These are phyloP conservation scores for Emydomyces testavorans DNA, from an alignment of 2,329 filamentous ascomycete species.

Conservation along the genomic window DNA sequence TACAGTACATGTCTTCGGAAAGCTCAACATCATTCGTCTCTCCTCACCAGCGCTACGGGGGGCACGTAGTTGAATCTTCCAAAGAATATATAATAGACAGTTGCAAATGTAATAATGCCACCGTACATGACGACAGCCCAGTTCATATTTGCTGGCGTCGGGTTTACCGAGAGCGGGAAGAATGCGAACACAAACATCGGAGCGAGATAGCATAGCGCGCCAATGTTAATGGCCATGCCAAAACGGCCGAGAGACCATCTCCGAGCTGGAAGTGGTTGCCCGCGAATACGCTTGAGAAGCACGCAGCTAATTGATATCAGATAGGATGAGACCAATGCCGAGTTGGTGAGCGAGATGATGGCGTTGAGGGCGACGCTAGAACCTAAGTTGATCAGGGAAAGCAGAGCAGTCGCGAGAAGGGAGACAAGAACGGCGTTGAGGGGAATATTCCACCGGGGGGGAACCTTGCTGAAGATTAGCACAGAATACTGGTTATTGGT, in stretches of 20 bases:
- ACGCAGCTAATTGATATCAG: constrained; percentile 37
- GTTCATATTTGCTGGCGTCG: constrained; percentile 9
- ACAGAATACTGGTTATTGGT: not conserved
- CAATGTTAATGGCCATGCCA: constrained; percentile 12
- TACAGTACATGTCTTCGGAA: too few relatives aligned
- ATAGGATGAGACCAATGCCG: constrained; percentile 34
- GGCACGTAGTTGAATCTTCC: constrained; percentile 23
- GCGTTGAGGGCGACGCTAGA: constrained; percentile 36
- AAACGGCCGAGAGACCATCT: constrained; percentile 37
- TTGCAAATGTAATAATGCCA: constrained; percentile 30
- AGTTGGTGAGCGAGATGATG: constrained; percentile 34
- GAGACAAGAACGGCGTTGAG: constrained; percentile 40
- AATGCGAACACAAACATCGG: constrained; percentile 15
- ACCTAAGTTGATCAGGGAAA: constrained; percentile 44
- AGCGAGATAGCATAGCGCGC: constrained; percentile 8
- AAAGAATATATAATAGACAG: constrained; percentile 29
- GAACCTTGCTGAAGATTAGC: constrained; percentile 18
- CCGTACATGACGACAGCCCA: constrained; percentile 34
- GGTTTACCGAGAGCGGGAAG: constrained; percentile 5
- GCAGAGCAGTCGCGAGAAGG: constrained; percentile 33
- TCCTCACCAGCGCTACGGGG: constrained; percentile 13
- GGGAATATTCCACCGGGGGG: constrained; percentile 33
- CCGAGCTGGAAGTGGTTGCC: constrained; percentile 33
- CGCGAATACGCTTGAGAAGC: constrained; percentile 34
- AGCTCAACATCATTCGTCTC: not conserved